Evolutionary conservation across 1,139 yeast species (phyloP).

Genomic region (Eremothecium cymbalariae): DNA sequence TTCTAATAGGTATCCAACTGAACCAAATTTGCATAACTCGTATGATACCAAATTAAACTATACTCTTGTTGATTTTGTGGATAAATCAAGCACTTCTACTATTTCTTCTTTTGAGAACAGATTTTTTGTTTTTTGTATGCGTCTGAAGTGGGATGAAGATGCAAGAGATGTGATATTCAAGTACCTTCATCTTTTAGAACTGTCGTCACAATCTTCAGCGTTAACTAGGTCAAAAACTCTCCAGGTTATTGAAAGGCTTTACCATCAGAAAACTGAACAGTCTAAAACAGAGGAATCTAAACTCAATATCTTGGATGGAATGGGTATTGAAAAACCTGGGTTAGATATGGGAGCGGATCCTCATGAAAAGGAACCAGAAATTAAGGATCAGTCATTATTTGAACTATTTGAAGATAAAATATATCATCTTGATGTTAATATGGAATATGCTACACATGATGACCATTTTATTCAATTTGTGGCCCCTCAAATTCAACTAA

Average conservation of each 20-base stretch:
- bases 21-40: neutral
- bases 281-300: neutral
- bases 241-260: conserved; percentile 20
- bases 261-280: conserved; percentile 12
- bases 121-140: conserved; percentile 69
- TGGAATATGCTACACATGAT: conserved; percentile 45
- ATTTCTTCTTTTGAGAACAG: conserved; percentile 52
- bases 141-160: conserved; percentile 69
- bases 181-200: conserved; percentile 40
- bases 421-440: conserved; percentile 33
- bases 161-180: conserved; percentile 54
- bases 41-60: conserved; percentile 10
- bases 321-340: neutral
- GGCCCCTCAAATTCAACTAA: conserved; percentile 81
- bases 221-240: conserved; percentile 22
- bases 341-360: conserved; percentile 1
- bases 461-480: conserved; percentile 63
- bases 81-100: conserved; percentile 15
- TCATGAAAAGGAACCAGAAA: neutral
- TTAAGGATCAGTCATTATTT: conserved; percentile 18
- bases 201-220: conserved; percentile 31
- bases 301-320: neutral
- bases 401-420: conserved; percentile 48
- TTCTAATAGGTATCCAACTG: neutral
- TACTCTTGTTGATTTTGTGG: conserved; percentile 22